A percentile compares a stretch with the other conserved stretches of the same genome.
phyloP scores from a whole-genome alignment of 176 grass and related monocot species.

The Raddia distichophylla region DNA sequence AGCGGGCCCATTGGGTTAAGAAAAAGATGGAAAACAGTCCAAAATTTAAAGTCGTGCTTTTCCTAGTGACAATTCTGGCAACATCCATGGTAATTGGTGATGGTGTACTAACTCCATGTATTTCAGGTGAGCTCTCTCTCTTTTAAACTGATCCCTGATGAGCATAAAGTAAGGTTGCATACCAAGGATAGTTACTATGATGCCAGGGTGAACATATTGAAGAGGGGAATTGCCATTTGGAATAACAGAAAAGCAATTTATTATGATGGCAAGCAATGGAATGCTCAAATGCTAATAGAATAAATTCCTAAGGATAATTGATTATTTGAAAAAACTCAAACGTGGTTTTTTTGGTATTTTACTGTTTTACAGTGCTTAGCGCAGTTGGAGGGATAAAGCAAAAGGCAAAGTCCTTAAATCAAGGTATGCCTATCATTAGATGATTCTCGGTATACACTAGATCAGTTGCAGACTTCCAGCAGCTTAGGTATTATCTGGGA shows the following conservation, averaged over 20 bases:
- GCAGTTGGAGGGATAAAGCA: slow-evolving; percentile 65
- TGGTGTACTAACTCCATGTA: slow-evolving; percentile 71
- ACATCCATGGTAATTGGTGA: slow-evolving; percentile 92
- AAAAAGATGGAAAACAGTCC: slow-evolving; percentile 59
- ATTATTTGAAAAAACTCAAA: not conserved
- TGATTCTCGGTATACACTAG: not conserved
- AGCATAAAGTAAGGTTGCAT: slow-evolving; percentile 3
- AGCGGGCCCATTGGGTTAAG: slow-evolving; percentile 61
- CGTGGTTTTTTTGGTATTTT: not conserved
- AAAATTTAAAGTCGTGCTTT: slow-evolving; percentile 55
- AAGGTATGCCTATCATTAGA: slow-evolving; percentile 53
- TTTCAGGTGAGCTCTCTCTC: slow-evolving; percentile 54
- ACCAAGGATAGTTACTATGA: not conserved
- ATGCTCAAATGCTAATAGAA: slow-evolving; percentile 11
- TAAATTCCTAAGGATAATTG: slow-evolving; percentile 20
- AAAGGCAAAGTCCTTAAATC: slow-evolving; percentile 47
- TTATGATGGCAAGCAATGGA: slow-evolving; percentile 13
- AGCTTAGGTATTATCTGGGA: not conserved
- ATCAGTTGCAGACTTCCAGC: slow-evolving; percentile 14
- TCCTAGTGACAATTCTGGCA: slow-evolving; percentile 67
- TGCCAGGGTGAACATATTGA: not conserved
- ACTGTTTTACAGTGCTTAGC: slow-evolving; percentile 60
- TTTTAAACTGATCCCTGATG: not conserved
- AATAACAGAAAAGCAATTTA: not conserved
- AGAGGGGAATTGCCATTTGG: slow-evolving; percentile 13